Percentiles rank a stretch among this genome's conserved stretches.
Conservation (phyloP, 2,329 filamentous ascomycete species). For the Aspergillus ochraceoroseus region DNA sequence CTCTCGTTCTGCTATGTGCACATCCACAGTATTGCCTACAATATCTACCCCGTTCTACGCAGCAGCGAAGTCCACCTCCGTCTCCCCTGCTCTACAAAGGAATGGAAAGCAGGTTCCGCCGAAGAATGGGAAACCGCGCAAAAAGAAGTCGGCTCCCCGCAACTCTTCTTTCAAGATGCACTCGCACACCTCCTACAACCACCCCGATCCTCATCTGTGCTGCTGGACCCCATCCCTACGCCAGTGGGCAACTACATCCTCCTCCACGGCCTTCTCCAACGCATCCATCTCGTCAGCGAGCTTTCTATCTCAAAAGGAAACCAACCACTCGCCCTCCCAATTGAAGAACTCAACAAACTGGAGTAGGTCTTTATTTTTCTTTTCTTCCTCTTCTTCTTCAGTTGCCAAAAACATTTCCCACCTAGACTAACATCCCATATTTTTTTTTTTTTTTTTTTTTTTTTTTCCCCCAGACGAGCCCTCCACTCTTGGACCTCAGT, state of each 20-base stretch:
- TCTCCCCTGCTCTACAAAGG: constrained; percentile 36
- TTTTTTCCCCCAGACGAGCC: constrained; percentile 29
- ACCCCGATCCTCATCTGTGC: constrained; percentile 20
- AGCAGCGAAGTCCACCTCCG: constrained; percentile 37
- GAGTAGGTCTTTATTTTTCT: constrained; percentile 24
- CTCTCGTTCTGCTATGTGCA: constrained; percentile 40
- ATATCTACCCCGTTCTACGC: constrained; percentile 36
- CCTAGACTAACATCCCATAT: no score
- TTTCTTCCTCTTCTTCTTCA: neutral
- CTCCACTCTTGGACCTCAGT: constrained; percentile 35
- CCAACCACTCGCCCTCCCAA: constrained; percentile 30
- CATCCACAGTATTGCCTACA: constrained; percentile 39
- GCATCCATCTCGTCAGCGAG: constrained; percentile 48
- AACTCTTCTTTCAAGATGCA: constrained; percentile 36
- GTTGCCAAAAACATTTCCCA: constrained; percentile 1
- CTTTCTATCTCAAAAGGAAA: constrained; percentile 31
- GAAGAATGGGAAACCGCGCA: constrained; percentile 33
- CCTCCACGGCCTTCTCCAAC: constrained; percentile 66
- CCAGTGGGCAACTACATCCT: constrained; percentile 66
- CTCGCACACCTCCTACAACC: constrained; percentile 32
- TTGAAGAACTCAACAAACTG: constrained; percentile 34
- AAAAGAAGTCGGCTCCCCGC: constrained; percentile 26
- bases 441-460: neutral
- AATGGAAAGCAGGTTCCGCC: constrained; percentile 34
- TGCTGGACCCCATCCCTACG: constrained; percentile 31